Base-by-base conservation (phyloP, 306 rosid genomes). In the Pyrus communis region DNA sequence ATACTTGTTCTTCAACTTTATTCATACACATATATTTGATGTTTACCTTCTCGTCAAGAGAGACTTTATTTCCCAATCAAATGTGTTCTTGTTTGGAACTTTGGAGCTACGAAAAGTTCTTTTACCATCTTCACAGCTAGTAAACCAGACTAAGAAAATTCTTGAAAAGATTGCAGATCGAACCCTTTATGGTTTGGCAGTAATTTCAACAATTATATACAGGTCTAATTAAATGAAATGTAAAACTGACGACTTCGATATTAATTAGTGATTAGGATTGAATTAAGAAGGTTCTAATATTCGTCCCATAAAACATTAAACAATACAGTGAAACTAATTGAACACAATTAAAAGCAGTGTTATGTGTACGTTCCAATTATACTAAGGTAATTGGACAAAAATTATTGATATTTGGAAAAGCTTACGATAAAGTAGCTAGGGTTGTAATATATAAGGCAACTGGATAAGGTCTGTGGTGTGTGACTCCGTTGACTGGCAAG, bases 401-500 rank as follows among this genome's bases (percentile, higher is more conserved):
- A 11, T 61, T 11, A 70, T 74, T 60, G 81, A 13, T 42, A 57
- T 67, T 22, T 38, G 71, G 8, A 28, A 17, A 75, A 71, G 71
- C 77, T 61, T 70, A 58, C 35, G 31, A 64, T 15, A 60, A 85
- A 11, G 28, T 57, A 57, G 2, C 14, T n/a, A 57, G 62, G 62
- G 11, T 10, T 57, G 10, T 57, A 57, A 51, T 51, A n/a, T 57
- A n/a, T 21, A 57, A 8, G 62, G 14, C 13, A 57, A n/a, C 27
- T 7, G 13, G 5, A 33, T 60, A 25, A 3, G 65, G 13, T 14
- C 19, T 12, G 55, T 14, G 66, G 63, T 33, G 59, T 74, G 66
- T 67, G 81, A 82, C 83, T 66, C 70, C 57, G 82, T 78, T 83
- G 87, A 80, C 80, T 35, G 78, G 65, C 46, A 43, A 45, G 70